Evolutionary conservation across 2,329 filamentous ascomycete species (phyloP).

Genomic region (Xylaria digitata): DNA sequence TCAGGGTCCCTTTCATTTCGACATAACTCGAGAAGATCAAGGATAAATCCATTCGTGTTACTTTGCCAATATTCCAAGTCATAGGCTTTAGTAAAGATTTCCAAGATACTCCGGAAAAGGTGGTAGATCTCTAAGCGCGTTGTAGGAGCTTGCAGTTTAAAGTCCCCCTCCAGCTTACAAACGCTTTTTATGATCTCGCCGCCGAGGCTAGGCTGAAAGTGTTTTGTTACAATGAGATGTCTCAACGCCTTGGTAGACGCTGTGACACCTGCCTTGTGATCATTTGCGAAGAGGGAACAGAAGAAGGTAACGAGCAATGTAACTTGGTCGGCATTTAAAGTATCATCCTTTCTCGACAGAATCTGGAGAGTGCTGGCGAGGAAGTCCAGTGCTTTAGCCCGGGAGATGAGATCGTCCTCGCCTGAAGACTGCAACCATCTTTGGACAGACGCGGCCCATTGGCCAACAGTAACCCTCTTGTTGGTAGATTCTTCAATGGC

Average conservation of each 20-base stretch:
- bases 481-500: slow-evolving; percentile 59
- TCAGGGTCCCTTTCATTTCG: slow-evolving; percentile 67
- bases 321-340: slow-evolving; percentile 64
- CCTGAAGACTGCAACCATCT: slow-evolving; percentile 62
- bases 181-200: slow-evolving; percentile 62
- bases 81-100: slow-evolving; percentile 55
- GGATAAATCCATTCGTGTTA: slow-evolving; percentile 59
- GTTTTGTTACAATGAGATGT: slow-evolving; percentile 61
- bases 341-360: slow-evolving; percentile 54
- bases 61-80: slow-evolving; percentile 60
- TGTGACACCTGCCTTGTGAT: slow-evolving; percentile 69
- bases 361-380: slow-evolving; percentile 64
- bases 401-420: slow-evolving; percentile 60
- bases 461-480: slow-evolving; percentile 60
- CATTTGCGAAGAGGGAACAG: slow-evolving; percentile 67
- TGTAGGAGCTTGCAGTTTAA: slow-evolving; percentile 62
- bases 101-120: slow-evolving; percentile 59
- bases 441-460: slow-evolving; percentile 67
- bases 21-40: slow-evolving; percentile 63
- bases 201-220: slow-evolving; percentile 62
- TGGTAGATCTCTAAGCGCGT: slow-evolving; percentile 66
- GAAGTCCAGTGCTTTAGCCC: slow-evolving; percentile 68
- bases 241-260: slow-evolving; percentile 65
- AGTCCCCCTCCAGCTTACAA: slow-evolving; percentile 66
- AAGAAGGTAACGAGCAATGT: slow-evolving; percentile 66